Evolutionary conservation across 805 yeast genomes (phyloP).

Genomic region (Candida ficus): DNA sequence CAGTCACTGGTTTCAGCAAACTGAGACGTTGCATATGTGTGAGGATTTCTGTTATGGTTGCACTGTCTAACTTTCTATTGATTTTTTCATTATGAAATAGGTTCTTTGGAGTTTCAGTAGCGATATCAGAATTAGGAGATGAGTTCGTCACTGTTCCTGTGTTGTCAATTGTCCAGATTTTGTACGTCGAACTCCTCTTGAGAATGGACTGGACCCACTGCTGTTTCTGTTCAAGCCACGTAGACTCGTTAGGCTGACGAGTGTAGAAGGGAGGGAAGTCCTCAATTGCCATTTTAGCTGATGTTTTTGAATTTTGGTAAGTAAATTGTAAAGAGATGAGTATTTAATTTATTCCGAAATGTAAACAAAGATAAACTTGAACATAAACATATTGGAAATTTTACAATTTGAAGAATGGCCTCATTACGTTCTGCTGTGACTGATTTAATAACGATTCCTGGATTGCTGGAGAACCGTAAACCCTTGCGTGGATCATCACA

Average conservation of each 20-base stretch:
- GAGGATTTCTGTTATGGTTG: constrained; percentile 52
- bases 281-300: background rate
- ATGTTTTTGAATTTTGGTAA: too few species aligned
- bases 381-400: too few species aligned
- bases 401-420: too few species aligned
- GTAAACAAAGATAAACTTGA: too few species aligned
- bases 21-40: constrained; percentile 45
- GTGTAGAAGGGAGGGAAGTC: constrained; percentile 91
- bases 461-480: background rate
- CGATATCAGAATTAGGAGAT: background rate
- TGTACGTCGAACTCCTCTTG: constrained; percentile 50
- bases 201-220: constrained; percentile 71
- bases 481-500: background rate
- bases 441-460: background rate
- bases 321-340: too few species aligned
- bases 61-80: constrained; percentile 48
- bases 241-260: constrained; percentile 76
- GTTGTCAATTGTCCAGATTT: constrained; percentile 48
- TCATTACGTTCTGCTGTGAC: background rate
- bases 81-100: constrained; percentile 50
- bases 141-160: constrained; percentile 25
- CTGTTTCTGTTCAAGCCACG: constrained; percentile 70
- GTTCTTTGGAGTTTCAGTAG: background rate
- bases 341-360: too few species aligned
- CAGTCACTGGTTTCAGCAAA: constrained; percentile 32